Percentiles rank a stretch among this genome's conserved stretches.
phyloP scores from a whole-genome alignment of 2,329 filamentous ascomycete species.

The Aspergillus ruber region DNA sequence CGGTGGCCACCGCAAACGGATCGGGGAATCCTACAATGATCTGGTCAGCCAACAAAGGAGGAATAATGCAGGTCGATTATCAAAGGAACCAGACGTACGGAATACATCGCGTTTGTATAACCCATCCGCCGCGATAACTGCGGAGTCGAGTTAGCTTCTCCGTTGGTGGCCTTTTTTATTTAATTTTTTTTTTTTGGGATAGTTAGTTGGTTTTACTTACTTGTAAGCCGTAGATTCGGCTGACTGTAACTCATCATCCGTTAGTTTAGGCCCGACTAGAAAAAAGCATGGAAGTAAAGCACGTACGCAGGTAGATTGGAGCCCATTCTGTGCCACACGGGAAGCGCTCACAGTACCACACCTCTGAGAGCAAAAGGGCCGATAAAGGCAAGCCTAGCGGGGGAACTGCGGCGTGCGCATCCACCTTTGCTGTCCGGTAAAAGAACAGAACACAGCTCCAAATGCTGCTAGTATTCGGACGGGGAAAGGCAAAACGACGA shows the following conservation, averaged over 20 bases:
- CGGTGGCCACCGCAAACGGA: slow-evolving; percentile 92
- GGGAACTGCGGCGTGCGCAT: slow-evolving; percentile 28
- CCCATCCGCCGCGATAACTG: slow-evolving; percentile 97
- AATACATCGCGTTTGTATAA: slow-evolving; percentile 99
- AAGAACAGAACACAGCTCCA: not conserved
- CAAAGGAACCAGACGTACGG: slow-evolving; percentile 56
- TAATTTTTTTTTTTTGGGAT: no score
- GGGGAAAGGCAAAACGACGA: not conserved
- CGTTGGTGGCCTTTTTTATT: no score
- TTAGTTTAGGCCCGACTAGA: slow-evolving; percentile 15
- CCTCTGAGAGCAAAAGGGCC: slow-evolving; percentile 23
- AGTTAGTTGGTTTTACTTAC: slow-evolving; percentile 46
- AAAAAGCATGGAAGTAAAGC: slow-evolving; percentile 8
- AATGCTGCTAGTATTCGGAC: not conserved
- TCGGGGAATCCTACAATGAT: slow-evolving; percentile 74
- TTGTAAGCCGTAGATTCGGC: slow-evolving; percentile 88
- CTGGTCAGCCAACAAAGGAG: slow-evolving; percentile 4
- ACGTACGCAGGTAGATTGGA: slow-evolving; percentile 60
- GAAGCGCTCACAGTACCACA: slow-evolving; percentile 21
- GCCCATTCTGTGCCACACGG: slow-evolving; percentile 42
- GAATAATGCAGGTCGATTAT: not conserved
- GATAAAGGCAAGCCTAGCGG: slow-evolving; percentile 30
- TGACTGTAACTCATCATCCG: slow-evolving; percentile 46
- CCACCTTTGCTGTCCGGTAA: slow-evolving; percentile 17
- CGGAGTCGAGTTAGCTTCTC: slow-evolving; percentile 18